These are phyloP conservation scores for Yamadazyma sp. DNA, from an alignment of 805 yeast genomes.

Conservation along the genomic window DNA sequence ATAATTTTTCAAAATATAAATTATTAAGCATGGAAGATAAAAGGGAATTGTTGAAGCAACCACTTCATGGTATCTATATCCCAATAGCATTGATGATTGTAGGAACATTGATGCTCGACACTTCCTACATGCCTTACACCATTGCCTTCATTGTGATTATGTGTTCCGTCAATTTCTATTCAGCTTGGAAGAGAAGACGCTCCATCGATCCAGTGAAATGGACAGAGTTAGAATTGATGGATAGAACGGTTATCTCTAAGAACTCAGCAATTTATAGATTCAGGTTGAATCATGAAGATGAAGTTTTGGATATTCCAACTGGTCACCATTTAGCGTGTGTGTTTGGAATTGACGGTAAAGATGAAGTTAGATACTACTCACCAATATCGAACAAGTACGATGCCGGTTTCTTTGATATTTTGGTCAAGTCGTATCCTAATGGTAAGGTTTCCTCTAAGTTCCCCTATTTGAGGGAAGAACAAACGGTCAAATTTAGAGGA, in stretches of 20 bases:
- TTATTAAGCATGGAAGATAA: constrained; percentile 37
- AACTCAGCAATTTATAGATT: constrained; percentile 76
- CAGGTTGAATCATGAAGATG: constrained; percentile 58
- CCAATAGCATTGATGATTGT: constrained; percentile 60
- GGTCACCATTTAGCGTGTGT: constrained; percentile 75
- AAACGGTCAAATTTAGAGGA: constrained; percentile 69
- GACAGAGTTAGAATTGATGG: constrained; percentile 66
- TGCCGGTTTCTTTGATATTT: constrained; percentile 70
- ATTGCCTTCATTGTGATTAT: constrained; percentile 34
- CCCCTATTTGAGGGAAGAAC: constrained; percentile 64
- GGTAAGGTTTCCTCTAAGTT: constrained; percentile 69
- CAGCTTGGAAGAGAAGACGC: constrained; percentile 40
- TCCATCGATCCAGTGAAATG: constrained; percentile 54
- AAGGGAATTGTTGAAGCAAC: constrained; percentile 60
- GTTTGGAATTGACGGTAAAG: constrained; percentile 48
- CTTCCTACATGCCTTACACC: constrained; percentile 48
- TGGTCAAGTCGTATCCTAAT: constrained; percentile 72
- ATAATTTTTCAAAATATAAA: background rate
- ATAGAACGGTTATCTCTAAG: constrained; percentile 69
- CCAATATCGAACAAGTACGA: constrained; percentile 74
- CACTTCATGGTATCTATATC: constrained; percentile 73
- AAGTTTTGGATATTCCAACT: constrained; percentile 63
- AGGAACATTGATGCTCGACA: constrained; percentile 59
- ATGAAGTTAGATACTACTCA: constrained; percentile 65
- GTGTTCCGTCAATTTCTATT: constrained; percentile 37